Conservation (phyloP, 257 asterid genomes). For the Salvia hispanica region DNA sequence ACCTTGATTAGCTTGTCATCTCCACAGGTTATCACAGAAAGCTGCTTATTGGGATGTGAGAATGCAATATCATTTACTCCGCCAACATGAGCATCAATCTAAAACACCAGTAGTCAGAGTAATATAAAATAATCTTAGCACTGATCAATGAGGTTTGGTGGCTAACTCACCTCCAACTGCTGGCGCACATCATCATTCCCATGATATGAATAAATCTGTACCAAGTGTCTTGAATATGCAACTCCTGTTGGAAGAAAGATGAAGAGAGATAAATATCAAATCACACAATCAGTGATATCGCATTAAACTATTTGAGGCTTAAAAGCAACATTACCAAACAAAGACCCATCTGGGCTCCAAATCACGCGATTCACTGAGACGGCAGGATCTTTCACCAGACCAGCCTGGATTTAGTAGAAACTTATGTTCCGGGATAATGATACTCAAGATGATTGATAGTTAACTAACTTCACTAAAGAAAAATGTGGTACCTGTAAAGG, state of each 20-base stretch:
- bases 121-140: conserved; percentile 20
- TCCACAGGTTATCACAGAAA: too few relatives aligned
- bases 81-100: too few relatives aligned
- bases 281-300: conserved; percentile 14
- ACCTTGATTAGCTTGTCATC: conserved; percentile 43
- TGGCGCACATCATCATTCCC: conserved; percentile 81
- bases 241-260: conserved; percentile 56
- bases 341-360: conserved; percentile 93
- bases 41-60: too few relatives aligned
- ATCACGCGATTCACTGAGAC: conserved; percentile 89
- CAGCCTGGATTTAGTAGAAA: conserved; percentile 51
- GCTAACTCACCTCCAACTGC: conserved; percentile 71
- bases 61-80: too few relatives aligned
- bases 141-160: conserved; percentile 10
- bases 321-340: conserved; percentile 62
- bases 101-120: conserved; percentile 4
- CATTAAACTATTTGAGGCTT: background rate
- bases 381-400: conserved; percentile 74
- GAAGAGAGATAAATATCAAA: conserved; percentile 25
- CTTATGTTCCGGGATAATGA: conserved; percentile 8
- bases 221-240: conserved; percentile 90
- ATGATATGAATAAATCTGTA: conserved; percentile 76
- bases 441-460: conserved; percentile 1
- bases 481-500: conserved; percentile 67
- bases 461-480: conserved; percentile 9